Evolutionary conservation across 225 moss, liverwort and hornwort species (phyloP).

Genomic region (Marchantia polymorpha): DNA sequence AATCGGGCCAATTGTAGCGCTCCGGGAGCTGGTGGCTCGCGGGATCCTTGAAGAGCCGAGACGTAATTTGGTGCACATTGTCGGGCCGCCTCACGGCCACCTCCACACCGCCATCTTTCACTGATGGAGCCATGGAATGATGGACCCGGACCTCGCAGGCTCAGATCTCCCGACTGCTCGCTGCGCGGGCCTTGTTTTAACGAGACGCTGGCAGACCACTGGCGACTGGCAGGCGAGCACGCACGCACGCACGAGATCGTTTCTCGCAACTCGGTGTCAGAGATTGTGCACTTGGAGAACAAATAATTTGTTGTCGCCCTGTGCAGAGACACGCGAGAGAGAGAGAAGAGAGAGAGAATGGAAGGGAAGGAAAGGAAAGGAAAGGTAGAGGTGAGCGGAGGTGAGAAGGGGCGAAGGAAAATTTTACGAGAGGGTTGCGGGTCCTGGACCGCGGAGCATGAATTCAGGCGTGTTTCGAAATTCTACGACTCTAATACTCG

Average conservation of each 20-base stretch:
- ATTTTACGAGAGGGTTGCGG: background rate
- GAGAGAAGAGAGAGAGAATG: background rate
- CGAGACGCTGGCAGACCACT: background rate
- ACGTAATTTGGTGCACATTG: conserved; percentile 44
- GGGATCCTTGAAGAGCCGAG: conserved; percentile 40
- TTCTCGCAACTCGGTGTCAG: background rate
- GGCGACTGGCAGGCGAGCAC: too few relatives aligned
- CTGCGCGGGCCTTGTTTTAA: too few relatives aligned
- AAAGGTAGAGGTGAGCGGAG: background rate
- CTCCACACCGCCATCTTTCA: conserved; percentile 34
- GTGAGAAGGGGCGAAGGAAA: background rate
- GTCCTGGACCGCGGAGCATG: background rate
- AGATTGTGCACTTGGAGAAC: background rate
- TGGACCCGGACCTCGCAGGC: too few relatives aligned
- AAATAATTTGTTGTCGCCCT: background rate
- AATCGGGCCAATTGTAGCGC: conserved; percentile 49
- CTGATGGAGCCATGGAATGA: conserved; percentile 35
- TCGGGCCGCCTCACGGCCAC: conserved; percentile 39
- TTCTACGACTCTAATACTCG: background rate
- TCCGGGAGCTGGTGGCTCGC: conserved; percentile 37
- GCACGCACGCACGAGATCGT: background rate
- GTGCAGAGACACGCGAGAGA: background rate
- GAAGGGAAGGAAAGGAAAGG: background rate
- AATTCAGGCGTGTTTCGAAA: background rate
- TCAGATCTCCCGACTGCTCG: too few relatives aligned